Base-by-base conservation (phyloP, 2,329 filamentous ascomycete species). In the Sarocladium brachiariae region DNA sequence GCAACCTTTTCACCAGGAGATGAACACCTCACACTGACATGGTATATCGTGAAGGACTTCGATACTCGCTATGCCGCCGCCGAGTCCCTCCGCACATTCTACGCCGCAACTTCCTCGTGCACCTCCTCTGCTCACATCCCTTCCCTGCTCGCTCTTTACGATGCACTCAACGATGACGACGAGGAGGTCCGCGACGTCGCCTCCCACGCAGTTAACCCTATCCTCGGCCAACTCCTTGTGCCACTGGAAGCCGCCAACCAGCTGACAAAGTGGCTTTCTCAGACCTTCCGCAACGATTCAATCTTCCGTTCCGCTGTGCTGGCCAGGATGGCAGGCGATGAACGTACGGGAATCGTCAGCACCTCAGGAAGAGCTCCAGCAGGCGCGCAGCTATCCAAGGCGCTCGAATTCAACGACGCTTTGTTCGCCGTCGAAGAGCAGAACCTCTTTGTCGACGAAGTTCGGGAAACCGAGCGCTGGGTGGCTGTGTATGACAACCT, bases 341-440 rank as follows among this genome's bases (percentile, higher is more conserved):
- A 46, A 43, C 46, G 52, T n/a, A 52, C 51, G 30, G 37, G 56
- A 4, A 24, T 13, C 5, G 5, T 13, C 5, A 5, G 5, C 7
- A 18, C 11, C 11, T 24, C 46, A 9, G 27, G 33, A 14, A 31
- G 43, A 19, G 43, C 27, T 3, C 48, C 69, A 0, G 69, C 71
- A 0, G 60, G 61, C 21, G 48, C 57, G 1, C 70, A 75, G 51
- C 67, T 84, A 18, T 54, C 61, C 2, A 55, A 62, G 8, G 75
- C 77, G 3, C 63, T 81, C 59, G 66, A 69, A 51, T 71, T 76
- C 57, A 79, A 88, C 61, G 79, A 83, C 55, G 75, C 83, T 3
- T 77, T 99, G 1, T 99, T 99, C 63, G 84, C 80, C 1, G 77
- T 89, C 51, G 93, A 99, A 67, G 91, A 95, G 64, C 90, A 95